Conservation (phyloP, 2,329 filamentous ascomycete genomes). For the Sarocladium kiliense region DNA sequence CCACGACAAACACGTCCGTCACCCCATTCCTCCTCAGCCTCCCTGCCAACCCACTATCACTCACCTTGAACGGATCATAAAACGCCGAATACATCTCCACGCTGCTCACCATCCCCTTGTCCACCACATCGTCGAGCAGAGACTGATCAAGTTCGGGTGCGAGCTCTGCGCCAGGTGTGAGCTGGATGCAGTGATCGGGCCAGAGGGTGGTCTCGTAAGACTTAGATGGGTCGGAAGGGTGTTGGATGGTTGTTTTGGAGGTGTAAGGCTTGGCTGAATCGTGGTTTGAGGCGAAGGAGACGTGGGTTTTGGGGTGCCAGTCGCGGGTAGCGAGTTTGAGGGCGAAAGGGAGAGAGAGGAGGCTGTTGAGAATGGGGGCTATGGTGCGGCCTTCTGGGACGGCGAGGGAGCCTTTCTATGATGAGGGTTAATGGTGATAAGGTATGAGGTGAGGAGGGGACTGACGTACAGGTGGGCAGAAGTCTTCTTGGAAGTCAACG, state of each 20-base stretch:
- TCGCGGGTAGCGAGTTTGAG: constrained; percentile 85
- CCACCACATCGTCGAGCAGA: constrained; percentile 60
- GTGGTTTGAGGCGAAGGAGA: constrained; percentile 88
- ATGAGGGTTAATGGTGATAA: constrained; percentile 14
- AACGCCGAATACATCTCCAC: constrained; percentile 97
- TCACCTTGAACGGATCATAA: constrained; percentile 67
- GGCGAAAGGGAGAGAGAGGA: constrained; percentile 67
- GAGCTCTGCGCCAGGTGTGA: constrained; percentile 65
- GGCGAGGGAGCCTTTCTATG: constrained; percentile 80
- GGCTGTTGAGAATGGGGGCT: constrained; percentile 64
- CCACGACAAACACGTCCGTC: constrained; percentile 80
- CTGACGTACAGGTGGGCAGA: constrained; percentile 74
- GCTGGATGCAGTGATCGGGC: constrained; percentile 85
- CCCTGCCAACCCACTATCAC: constrained; percentile 57
- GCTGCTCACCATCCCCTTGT: constrained; percentile 69
- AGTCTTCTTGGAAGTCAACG: constrained; percentile 91
- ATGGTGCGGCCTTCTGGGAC: constrained; percentile 71
- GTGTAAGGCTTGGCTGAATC: constrained; percentile 57
- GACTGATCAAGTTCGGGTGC: constrained; percentile 62
- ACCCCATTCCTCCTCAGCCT: constrained; percentile 52
- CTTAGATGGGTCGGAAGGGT: constrained; percentile 59
- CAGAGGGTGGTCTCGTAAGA: constrained; percentile 68
- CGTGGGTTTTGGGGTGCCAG: constrained; percentile 77
- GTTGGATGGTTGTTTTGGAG: constrained; percentile 57
- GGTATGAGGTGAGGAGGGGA: background rate